Conservation (phyloP, 2,329 filamentous ascomycete genomes). For the Acephala macrosclerotiorum region DNA sequence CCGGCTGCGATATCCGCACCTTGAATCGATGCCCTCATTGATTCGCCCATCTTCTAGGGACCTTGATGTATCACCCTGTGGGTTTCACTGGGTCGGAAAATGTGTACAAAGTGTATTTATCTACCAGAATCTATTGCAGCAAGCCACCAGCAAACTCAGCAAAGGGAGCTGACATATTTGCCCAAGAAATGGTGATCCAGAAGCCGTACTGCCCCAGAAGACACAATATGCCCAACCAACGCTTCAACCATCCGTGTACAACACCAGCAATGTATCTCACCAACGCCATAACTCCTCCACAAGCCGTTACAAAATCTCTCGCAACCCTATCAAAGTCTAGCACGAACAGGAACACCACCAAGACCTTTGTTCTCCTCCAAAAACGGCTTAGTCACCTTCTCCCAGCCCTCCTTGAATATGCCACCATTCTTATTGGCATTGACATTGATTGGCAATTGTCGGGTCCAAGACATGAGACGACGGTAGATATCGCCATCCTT, state of each 20-base stretch:
- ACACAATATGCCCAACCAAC: too few relatives aligned
- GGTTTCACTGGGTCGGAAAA: too few relatives aligned
- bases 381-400: conserved; percentile 16
- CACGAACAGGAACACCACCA: not conserved
- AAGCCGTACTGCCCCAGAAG: too few relatives aligned
- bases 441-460: conserved; percentile 28
- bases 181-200: too few relatives aligned
- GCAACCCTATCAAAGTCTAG: not conserved
- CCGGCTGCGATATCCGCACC: too few relatives aligned
- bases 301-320: not conserved
- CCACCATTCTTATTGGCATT: conserved; percentile 21
- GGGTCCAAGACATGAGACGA: conserved; percentile 28
- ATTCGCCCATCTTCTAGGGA: too few relatives aligned
- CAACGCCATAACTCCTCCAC: not conserved
- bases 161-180: too few relatives aligned
- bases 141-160: too few relatives aligned
- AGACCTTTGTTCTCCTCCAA: conserved; percentile 4
- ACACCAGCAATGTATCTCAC: not conserved
- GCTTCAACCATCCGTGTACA: not conserved
- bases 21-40: too few relatives aligned
- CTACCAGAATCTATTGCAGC: too few relatives aligned
- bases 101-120: too few relatives aligned
- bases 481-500: conserved; percentile 37
- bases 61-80: too few relatives aligned
- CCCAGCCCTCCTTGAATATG: conserved; percentile 18